phyloP scores from a whole-genome alignment of 805 yeast genomes.

The Yamadazyma tumulicola region DNA sequence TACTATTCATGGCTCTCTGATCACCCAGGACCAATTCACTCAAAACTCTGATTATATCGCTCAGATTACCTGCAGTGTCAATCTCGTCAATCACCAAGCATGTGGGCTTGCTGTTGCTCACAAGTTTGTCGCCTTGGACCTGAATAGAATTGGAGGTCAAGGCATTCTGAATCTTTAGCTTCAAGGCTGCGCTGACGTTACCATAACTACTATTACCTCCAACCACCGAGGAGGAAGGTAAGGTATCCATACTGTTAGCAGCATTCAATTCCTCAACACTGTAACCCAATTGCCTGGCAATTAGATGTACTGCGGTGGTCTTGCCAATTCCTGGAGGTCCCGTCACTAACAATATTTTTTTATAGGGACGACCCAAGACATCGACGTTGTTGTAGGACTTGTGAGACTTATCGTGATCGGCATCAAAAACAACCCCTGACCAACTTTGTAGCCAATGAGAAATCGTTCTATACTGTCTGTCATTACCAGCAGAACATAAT shows the following conservation, averaged over 20 bases:
- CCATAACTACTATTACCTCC: constrained; percentile 8
- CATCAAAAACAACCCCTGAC: constrained; percentile 31
- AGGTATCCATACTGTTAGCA: constrained; percentile 38
- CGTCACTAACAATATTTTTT: constrained; percentile 67
- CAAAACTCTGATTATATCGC: constrained; percentile 41
- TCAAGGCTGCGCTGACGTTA: constrained; percentile 28
- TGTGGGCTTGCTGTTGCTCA: constrained; percentile 49
- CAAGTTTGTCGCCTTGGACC: constrained; percentile 43
- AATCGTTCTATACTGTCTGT: constrained; percentile 33
- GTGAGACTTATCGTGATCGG: constrained; percentile 7
- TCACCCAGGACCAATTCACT: constrained; percentile 65
- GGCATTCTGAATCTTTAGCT: constrained; percentile 47
- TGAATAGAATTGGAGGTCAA: constrained; percentile 56
- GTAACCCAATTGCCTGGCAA: constrained; percentile 80
- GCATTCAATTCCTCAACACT: constrained; percentile 84
- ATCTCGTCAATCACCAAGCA: constrained; percentile 87
- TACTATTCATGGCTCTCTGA: constrained; percentile 40
- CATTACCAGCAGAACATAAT: constrained; percentile 45
- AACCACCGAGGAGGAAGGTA: constrained; percentile 37
- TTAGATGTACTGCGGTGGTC: constrained; percentile 81
- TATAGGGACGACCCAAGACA: constrained; percentile 35
- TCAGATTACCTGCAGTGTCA: constrained; percentile 46
- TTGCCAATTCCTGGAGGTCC: constrained; percentile 97
- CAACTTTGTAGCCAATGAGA: constrained; percentile 41
- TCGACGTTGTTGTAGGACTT: constrained; percentile 17